Percentiles rank a stretch among this genome's conserved stretches.
Conservation (phyloP, 139 green algal species). For the Dunaliella sp. region DNA sequence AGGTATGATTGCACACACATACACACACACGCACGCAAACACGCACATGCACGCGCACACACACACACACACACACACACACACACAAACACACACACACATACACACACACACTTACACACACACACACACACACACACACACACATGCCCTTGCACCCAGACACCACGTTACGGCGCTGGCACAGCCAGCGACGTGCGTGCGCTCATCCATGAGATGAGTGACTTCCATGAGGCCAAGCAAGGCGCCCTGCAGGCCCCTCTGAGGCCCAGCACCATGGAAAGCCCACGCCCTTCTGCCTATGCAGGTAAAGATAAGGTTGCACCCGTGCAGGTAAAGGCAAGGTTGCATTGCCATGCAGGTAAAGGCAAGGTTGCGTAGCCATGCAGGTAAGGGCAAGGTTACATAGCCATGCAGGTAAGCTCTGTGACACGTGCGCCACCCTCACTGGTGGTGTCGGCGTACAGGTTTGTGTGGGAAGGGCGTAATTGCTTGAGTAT, state of each 20-base stretch:
- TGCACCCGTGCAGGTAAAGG: not conserved
- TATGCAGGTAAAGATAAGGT: not conserved
- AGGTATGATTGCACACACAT: no score
- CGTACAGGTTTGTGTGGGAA: no score
- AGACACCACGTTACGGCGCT: not conserved
- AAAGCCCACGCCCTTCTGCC: not conserved
- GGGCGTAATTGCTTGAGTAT: no score
- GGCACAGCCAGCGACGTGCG: constrained; percentile 1
- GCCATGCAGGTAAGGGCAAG: not conserved
- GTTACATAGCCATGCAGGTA: not conserved
- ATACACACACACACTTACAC: no score
- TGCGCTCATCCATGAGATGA: constrained; percentile 14
- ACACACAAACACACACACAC: no score
- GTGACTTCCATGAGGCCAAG: not conserved
- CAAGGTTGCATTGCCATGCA: not conserved
- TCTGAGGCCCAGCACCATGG: not conserved
- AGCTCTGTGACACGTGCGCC: no score
- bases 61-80: no score
- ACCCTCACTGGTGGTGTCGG: no score
- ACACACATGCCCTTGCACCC: no score
- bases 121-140: not conserved
- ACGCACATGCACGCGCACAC: no score
- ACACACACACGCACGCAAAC: no score
- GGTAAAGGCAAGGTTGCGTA: not conserved
- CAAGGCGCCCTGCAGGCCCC: not conserved